These are phyloP conservation scores for Paraleonurus japonicus DNA, from an alignment of 257 asterid genomes.

Conservation along the genomic window DNA sequence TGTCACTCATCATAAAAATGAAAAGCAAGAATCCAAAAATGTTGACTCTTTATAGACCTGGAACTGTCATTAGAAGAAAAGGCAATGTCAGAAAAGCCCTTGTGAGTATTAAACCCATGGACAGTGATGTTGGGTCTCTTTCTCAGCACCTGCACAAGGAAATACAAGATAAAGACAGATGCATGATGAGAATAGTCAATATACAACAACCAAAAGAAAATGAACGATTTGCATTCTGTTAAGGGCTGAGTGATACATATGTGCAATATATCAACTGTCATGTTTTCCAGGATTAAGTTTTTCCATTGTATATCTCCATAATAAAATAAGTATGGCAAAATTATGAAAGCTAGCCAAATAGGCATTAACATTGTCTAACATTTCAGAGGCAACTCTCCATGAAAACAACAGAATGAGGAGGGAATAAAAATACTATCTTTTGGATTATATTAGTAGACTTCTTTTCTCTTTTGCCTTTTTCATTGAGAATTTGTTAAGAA, in stretches of 20 bases:
- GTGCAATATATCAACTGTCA: not conserved
- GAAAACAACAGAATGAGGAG: not conserved
- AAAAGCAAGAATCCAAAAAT: not conserved
- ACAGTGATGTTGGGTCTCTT: conserved; percentile 69
- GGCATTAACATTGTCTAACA: not conserved
- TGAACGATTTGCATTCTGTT: not conserved
- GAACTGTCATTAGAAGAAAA: conserved; percentile 70
- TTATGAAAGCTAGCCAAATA: not conserved
- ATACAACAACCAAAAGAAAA: not conserved
- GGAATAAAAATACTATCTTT: not conserved
- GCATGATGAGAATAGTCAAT: not conserved
- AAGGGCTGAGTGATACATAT: not conserved
- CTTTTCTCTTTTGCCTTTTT: too few relatives aligned
- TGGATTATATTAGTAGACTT: too few relatives aligned
- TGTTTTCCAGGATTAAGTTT: not conserved
- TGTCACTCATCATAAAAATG: not conserved
- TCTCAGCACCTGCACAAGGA: conserved; percentile 58
- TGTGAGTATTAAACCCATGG: conserved; percentile 62
- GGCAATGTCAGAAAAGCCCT: conserved; percentile 79
- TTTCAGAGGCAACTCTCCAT: not conserved
- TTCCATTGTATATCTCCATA: not conserved
- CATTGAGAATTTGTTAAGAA: too few relatives aligned
- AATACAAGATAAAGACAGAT: conserved; percentile 18
- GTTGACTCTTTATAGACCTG: conserved; percentile 43
- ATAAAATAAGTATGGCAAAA: not conserved